Percentiles rank a stretch among this genome's conserved stretches.
Conservation (phyloP, 495 filamentous ascomycete genomes). For the Neurospora sp. region DNA sequence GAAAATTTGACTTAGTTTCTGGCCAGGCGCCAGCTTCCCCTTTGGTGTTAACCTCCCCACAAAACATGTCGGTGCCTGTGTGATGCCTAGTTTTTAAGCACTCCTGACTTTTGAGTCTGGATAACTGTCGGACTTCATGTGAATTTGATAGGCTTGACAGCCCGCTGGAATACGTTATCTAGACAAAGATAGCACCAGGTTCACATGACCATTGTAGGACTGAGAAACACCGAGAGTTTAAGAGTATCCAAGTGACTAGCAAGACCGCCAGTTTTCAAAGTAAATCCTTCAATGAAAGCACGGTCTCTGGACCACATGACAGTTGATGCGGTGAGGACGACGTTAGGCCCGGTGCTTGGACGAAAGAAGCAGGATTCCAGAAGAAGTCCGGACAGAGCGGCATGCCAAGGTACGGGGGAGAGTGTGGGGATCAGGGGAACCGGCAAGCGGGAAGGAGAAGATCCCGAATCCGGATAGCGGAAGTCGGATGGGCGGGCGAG, state of each 20-base stretch:
- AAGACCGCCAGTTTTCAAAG: background rate
- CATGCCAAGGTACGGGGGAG: background rate
- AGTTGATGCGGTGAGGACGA: background rate
- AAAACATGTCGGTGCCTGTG: background rate
- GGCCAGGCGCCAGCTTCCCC: background rate
- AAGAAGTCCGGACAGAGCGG: background rate
- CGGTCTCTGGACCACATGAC: background rate
- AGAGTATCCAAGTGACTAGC: background rate
- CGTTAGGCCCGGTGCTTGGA: background rate
- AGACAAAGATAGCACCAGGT: background rate
- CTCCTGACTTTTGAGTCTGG: background rate
- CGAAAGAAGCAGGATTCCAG: slow-evolving; percentile 1
- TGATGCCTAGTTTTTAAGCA: background rate
- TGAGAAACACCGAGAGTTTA: background rate
- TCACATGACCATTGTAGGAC: background rate
- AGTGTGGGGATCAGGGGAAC: background rate
- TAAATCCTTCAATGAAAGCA: background rate
- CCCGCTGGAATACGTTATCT: background rate
- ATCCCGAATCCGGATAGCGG: background rate
- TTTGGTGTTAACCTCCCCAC: background rate
- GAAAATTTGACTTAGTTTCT: background rate
- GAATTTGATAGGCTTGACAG: background rate
- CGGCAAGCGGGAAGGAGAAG: background rate
- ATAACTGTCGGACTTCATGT: background rate
- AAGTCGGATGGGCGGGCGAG: background rate